Conservation (phyloP, 345 rosid species). For the Schrenkiella parvula region DNA sequence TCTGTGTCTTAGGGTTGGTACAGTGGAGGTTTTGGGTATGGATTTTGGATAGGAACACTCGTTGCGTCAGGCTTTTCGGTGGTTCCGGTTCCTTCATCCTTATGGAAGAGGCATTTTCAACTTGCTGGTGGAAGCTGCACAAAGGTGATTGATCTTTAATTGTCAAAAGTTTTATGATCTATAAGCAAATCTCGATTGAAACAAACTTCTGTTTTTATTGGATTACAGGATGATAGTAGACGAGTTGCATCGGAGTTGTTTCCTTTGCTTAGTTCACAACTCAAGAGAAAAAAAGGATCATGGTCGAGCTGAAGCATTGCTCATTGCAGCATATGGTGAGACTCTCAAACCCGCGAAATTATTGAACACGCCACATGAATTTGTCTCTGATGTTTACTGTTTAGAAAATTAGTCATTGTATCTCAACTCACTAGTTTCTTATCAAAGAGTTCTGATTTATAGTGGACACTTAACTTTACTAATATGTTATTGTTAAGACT, state of each 20-base stretch:
- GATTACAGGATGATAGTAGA: conserved; percentile 77
- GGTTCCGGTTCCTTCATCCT: conserved; percentile 64
- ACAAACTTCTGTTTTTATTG: not conserved
- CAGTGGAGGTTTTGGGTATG: conserved; percentile 87
- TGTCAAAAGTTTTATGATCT: not conserved
- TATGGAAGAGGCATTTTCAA: conserved; percentile 71
- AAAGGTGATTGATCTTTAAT: conserved; percentile 43
- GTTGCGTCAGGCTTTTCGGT: conserved; percentile 88
- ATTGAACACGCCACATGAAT: conserved; percentile 27
- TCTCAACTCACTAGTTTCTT: not conserved
- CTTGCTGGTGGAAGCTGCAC: conserved; percentile 46
- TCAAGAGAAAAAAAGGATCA: conserved; percentile 82
- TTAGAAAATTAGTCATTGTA: conserved; percentile 14
- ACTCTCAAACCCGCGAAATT: conserved; percentile 37
- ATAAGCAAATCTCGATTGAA: not conserved
- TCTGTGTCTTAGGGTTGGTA: conserved; percentile 70
- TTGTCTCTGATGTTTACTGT: conserved; percentile 10
- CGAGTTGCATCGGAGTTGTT: conserved; percentile 65
- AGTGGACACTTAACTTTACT: not conserved
- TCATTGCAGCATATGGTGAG: conserved; percentile 79
- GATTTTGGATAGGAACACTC: conserved; percentile 85
- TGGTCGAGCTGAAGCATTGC: conserved; percentile 92
- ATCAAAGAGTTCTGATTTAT: not conserved
- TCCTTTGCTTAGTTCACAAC: conserved; percentile 59
- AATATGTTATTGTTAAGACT: not conserved